Evolutionary conservation across 208 protist species (phyloP).

Genomic region (Wallacemonas sp.): DNA sequence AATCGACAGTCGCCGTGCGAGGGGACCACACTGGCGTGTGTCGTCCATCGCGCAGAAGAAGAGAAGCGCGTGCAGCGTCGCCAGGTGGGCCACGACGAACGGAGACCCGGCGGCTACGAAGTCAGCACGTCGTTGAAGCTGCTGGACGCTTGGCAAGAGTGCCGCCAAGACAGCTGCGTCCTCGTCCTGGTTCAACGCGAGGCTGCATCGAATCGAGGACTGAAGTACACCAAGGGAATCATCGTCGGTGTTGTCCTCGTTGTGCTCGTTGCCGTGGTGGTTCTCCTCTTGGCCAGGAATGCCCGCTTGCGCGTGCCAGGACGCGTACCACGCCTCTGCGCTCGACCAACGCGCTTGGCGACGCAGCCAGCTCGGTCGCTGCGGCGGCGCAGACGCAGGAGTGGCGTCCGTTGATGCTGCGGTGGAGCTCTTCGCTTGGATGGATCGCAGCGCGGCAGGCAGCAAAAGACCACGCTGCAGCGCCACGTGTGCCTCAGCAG

Average conservation of each 20-base stretch:
- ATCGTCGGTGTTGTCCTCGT: not conserved
- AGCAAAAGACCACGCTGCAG: constrained; percentile 1
- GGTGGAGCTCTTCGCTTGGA: not conserved
- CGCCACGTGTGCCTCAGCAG: constrained; percentile 1
- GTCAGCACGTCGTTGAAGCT: not conserved
- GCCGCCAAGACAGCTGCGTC: not conserved
- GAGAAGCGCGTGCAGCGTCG: constrained; percentile 19
- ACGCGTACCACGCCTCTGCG: not conserved
- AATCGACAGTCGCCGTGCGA: not conserved
- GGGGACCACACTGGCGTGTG: constrained; percentile 18
- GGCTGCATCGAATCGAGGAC: constrained; percentile 8
- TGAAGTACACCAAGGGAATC: not conserved
- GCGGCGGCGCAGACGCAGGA: not conserved
- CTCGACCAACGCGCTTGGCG: not conserved
- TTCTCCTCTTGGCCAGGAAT: not conserved
- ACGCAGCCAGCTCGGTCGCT: not conserved
- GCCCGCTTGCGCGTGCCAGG: not conserved
- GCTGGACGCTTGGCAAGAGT: not conserved
- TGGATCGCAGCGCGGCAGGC: not conserved
- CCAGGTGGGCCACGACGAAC: not conserved
- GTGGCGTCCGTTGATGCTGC: not conserved
- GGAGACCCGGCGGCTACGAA: not conserved
- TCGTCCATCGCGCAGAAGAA: constrained; percentile 25
- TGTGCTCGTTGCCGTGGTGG: no score
- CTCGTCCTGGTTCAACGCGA: not conserved